phyloP scores from a whole-genome alignment of 768 basidiomycete genomes.

The Pleurotus eryngii region DNA sequence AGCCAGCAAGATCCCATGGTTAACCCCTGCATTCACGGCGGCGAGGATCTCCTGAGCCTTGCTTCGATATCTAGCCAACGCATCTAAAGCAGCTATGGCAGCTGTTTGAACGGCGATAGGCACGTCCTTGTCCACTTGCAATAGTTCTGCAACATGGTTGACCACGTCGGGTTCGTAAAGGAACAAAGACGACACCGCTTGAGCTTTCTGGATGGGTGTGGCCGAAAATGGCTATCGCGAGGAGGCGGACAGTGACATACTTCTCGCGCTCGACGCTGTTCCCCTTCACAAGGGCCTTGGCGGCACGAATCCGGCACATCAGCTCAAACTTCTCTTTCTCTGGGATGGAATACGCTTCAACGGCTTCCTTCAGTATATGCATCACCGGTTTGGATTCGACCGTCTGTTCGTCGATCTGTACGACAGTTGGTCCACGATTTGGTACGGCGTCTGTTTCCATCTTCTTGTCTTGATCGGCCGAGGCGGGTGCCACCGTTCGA shows the following conservation, averaged over 20 bases:
- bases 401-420: conserved; percentile 62
- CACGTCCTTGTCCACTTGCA: conserved; percentile 75
- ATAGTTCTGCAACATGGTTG: conserved; percentile 81
- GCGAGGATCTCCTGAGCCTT: conserved; percentile 86
- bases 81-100: conserved; percentile 87
- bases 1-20: conserved; percentile 92
- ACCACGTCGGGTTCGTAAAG: conserved; percentile 94
- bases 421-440: conserved; percentile 57
- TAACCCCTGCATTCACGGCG: conserved; percentile 91
- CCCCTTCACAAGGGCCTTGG: conserved; percentile 60
- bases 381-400: conserved; percentile 63
- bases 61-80: conserved; percentile 77
- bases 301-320: conserved; percentile 79
- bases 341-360: conserved; percentile 67
- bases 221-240: conserved; percentile 89
- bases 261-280: conserved; percentile 69
- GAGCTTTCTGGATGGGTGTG: conserved; percentile 78
- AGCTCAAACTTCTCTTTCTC: conserved; percentile 86
- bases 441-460: conserved; percentile 46
- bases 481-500: conserved; percentile 42
- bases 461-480: conserved; percentile 43
- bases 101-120: conserved; percentile 75
- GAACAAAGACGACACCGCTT: conserved; percentile 80
- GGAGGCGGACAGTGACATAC: conserved; percentile 74
- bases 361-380: conserved; percentile 70